Evolutionary conservation across 805 yeast species (phyloP), one percentile per base, ranked within the genome.

Genomic region (Cyberlindnera euphorbiae): DNA sequence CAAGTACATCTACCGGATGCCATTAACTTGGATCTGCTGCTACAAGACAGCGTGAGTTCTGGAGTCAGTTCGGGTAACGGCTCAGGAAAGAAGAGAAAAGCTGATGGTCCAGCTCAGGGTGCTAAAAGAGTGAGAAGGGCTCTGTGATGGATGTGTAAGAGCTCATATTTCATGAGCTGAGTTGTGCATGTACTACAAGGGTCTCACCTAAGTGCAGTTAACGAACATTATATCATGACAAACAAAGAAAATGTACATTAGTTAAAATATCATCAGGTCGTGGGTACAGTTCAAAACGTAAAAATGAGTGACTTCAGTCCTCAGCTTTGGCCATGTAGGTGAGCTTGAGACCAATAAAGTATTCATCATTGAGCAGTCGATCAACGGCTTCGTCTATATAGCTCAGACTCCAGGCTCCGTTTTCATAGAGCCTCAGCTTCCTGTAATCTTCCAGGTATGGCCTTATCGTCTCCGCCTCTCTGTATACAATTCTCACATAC

Each of bases 1-100:
- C 79, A 82, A 57, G 82, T 84, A 28, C 65, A 86, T 19, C 68
- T 89, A 21, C 97, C 97, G 0, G 97, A 89, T 48, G 79, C 88
- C 14, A 61, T 89, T 44, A 86, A 90, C 39, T 60, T 90, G 32
- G 90, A 82, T 39, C 60, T 69, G 13, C 55, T 81, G 21, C 60
- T 82, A 33, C 71, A 76, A 13, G 82, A 76, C 40, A 53, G 52
- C 14, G 25, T 35, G n/a, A 28, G 30, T 8, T 21, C 28, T 11
- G 5, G 14, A 8, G 13, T 19, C n/a, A 17, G 16, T 23, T 9
- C 36, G 6, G 26, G 26, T 11, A 24, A 24, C 12, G 26, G 26
- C 26, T 8, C 13, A 22, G 25, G 30, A n/a, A 52, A 45, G 39
- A 53, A 47, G 48, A 45, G 53, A 39, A 45, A 41, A 31, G 44